Percentiles rank a stretch among this genome's conserved stretches.
These are phyloP conservation scores for Fusarium falciforme DNA, from an alignment of 2,329 filamentous ascomycete genomes.

Conservation along the genomic window DNA sequence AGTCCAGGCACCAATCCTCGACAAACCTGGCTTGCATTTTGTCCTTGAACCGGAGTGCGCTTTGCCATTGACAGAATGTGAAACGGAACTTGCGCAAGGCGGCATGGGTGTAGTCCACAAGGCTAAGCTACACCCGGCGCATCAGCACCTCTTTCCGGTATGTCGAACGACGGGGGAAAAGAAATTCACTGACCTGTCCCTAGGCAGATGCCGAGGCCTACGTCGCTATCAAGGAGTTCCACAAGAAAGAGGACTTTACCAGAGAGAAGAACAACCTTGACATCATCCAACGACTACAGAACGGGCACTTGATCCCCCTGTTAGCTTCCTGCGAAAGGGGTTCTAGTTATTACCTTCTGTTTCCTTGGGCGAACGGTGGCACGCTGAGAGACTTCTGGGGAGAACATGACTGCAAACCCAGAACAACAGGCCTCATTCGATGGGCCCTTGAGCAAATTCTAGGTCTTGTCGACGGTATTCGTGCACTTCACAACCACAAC, in stretches of 20 bases:
- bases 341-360: slow-evolving; percentile 14
- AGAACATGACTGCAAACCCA: background rate
- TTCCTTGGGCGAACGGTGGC: slow-evolving; percentile 33
- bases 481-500: slow-evolving; percentile 13
- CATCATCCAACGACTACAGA: background rate
- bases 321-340: slow-evolving; percentile 22
- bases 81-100: background rate
- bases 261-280: slow-evolving; percentile 15
- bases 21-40: background rate
- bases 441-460: slow-evolving; percentile 32
- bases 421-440: background rate
- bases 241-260: slow-evolving; percentile 4
- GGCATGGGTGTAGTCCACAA: slow-evolving; percentile 7
- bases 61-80: slow-evolving; percentile 1
- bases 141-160: no score
- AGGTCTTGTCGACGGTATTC: slow-evolving; percentile 13
- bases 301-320: slow-evolving; percentile 19
- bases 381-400: slow-evolving; percentile 28
- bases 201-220: no score
- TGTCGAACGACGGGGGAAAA: no score
- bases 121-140: slow-evolving; percentile 3
- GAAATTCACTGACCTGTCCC: no score
- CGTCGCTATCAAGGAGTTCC: no score
- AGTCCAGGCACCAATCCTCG: slow-evolving; percentile 25
- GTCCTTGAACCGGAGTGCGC: background rate